Base-by-base conservation (phyloP, 169 alveolate species). In the Fabrea salina region DNA sequence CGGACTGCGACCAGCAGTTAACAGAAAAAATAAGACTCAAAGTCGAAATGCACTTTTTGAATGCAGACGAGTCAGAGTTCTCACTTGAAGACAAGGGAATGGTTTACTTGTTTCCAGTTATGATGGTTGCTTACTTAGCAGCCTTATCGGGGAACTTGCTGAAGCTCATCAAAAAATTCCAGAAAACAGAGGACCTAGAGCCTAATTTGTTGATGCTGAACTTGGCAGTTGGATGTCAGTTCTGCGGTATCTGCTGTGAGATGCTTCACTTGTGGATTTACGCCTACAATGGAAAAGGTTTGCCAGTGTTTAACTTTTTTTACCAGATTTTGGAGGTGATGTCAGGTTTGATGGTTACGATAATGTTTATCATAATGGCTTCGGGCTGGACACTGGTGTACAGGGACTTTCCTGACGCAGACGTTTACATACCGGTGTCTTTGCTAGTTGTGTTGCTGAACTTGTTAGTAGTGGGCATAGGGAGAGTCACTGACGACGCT, bases 321-420 rank as follows among this genome's bases (percentile, higher is more conserved):
- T 7, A 19, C 40, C 54, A 51, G 3, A 7, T 33, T 6, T 72
- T 71, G 5, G 80, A 72, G 51, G 33, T 51, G 13, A n/a, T 47
- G 30, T 25, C 71, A 1, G 19, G 32, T 16, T 16, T 72, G 19
- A 47, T 51, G 8, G n/a, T 72, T 4, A 25, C 47, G 7, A 40
- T 51, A 7, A 39, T 72, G 2, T 51, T 72, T 51, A 72, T 72
- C 6, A 41, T 72, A n/a, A 72, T 72, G 54, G 47, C 80, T 2
- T 13, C 13, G 25, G 80, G 80, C 37, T 72, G 80, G 80, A 72
- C 80, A 7, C n/a, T 72, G 25, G 51, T 50, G 35, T 5, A 47
- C 7, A 72, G 33, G 37, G 80, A 51, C 0, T 72, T 72, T n/a
- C 80, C 80, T 16, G 70, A 51, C n/a, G 50, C 54, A 22, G 80